Base-by-base conservation (phyloP, 2,329 filamentous ascomycete genomes). In the Elsinoe batatas region DNA sequence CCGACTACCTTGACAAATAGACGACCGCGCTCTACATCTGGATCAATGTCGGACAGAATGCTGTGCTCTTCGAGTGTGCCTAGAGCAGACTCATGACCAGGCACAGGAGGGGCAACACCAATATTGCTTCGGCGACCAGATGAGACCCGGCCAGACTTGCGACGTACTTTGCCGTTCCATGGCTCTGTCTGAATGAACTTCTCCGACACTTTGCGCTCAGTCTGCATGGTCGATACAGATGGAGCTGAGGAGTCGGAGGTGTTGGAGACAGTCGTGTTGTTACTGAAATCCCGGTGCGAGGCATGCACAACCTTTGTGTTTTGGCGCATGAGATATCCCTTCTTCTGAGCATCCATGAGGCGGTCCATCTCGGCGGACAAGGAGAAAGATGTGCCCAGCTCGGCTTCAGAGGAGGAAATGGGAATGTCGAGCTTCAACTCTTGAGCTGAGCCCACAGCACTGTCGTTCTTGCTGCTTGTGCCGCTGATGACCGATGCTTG, bases 1-100 rank as follows among this genome's bases (percentile, higher is more conserved):
- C 91, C 91, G 69, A 97, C 86, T n/a, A 98, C 93, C 75, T 98
- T 98, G 62, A 98, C 91, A 64, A 98, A 98, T 1, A 98, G 78
- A 58, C 93, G 79, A 8, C 93, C 93, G 63, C 93, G 79, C 71
- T 98, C 93, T 57, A 84, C 85, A 54, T 83, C 88, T 57, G 96
- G 91, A 55, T 88, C 85, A 8, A 80, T 79, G 4, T 78, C 74
- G 3, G 76, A 73, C 22, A 74, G 70, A 17, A 76, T 69, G 49
- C 88, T 85, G 58, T 85, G 82, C 65, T 95, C 90, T 3, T 79
- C 75, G 15, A 89, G 78, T 5, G 83, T 78, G 53, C 80, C 81
- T 3, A 89, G 67, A 51, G 65, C 68, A 56, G 90, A 95, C 62
- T 88, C 83, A 62, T 93, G 88, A 6, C 91, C 91, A 13, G 93